Percentiles rank a stretch among this genome's conserved stretches.
These are phyloP conservation scores for Suhomyces panamericanus DNA, from an alignment of 1,139 yeast genomes.

Conservation along the genomic window DNA sequence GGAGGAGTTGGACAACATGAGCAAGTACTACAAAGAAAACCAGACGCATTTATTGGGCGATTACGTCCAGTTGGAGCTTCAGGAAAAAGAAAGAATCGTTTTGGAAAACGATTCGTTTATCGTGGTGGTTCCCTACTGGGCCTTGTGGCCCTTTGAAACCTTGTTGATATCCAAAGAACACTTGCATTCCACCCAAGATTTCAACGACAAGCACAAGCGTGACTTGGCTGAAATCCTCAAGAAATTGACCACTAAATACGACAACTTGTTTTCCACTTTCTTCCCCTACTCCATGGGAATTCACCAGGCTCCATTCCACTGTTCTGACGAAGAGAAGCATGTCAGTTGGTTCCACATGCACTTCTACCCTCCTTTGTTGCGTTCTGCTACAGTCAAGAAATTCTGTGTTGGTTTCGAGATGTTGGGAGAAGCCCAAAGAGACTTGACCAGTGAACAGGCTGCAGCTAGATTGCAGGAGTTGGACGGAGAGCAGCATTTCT, in stretches of 20 bases:
- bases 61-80: constrained; percentile 59
- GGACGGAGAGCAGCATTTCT: constrained; percentile 41
- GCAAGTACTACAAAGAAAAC: constrained; percentile 45
- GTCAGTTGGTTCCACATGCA: constrained; percentile 73
- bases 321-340: constrained; percentile 36
- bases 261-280: constrained; percentile 65
- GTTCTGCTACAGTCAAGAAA: constrained; percentile 75
- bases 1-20: constrained; percentile 54
- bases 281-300: constrained; percentile 84
- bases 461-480: constrained; percentile 55
- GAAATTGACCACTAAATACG: constrained; percentile 63
- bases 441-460: constrained; percentile 74
- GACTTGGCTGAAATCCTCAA: constrained; percentile 62
- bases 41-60: constrained; percentile 59
- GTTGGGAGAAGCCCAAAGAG: constrained; percentile 80
- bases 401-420: constrained; percentile 78
- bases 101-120: constrained; percentile 62
- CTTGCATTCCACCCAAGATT: constrained; percentile 51
- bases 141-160: constrained; percentile 80
- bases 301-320: constrained; percentile 66
- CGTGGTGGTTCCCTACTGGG: constrained; percentile 83
- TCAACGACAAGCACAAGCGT: constrained; percentile 47
- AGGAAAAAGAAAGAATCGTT: constrained; percentile 54
- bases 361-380: constrained; percentile 74
- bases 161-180: constrained; percentile 59